A percentile compares a stretch with the other conserved stretches of the same genome.
These are phyloP conservation scores for Neonectria sp. DNA, from an alignment of 2,329 filamentous ascomycete genomes.

Conservation along the genomic window DNA sequence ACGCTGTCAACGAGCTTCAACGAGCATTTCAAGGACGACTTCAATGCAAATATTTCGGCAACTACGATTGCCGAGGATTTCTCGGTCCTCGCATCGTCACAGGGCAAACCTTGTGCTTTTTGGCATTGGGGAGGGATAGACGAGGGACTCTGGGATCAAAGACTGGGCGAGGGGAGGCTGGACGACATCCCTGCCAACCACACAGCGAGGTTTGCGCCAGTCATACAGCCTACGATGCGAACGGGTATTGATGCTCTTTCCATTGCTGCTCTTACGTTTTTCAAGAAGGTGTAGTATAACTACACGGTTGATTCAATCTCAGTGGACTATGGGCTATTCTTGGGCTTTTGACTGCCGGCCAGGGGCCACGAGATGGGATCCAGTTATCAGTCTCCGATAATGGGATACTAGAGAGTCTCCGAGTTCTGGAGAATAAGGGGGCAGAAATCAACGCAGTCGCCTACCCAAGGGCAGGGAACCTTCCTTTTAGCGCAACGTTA, in stretches of 20 bases:
- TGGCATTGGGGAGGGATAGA: slow-evolving; percentile 40
- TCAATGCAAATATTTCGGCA: not conserved
- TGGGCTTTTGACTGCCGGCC: too few species aligned
- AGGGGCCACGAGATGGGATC: too few species aligned
- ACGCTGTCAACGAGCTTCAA: not conserved
- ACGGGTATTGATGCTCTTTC: slow-evolving; percentile 41
- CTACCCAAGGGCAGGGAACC: too few species aligned
- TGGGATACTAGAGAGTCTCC: too few species aligned
- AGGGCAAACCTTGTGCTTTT: slow-evolving; percentile 38
- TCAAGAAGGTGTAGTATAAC: not conserved
- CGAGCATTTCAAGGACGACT: not conserved
- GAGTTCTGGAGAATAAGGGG: too few species aligned
- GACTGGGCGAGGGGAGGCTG: slow-evolving; percentile 28
- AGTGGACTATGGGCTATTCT: too few species aligned
- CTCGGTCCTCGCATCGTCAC: slow-evolving; percentile 43
- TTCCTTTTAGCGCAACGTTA: too few species aligned
- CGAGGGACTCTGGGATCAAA: slow-evolving; percentile 34
- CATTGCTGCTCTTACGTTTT: slow-evolving; percentile 38
- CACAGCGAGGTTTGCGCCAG: slow-evolving; percentile 44
- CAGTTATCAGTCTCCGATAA: too few species aligned
- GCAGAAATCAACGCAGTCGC: too few species aligned
- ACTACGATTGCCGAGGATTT: slow-evolving; percentile 5
- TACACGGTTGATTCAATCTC: too few species aligned
- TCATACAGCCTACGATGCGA: slow-evolving; percentile 41
- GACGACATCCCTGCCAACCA: slow-evolving; percentile 46